Base-by-base conservation (phyloP, 306 rosid species). In the Prunus salicina region DNA sequence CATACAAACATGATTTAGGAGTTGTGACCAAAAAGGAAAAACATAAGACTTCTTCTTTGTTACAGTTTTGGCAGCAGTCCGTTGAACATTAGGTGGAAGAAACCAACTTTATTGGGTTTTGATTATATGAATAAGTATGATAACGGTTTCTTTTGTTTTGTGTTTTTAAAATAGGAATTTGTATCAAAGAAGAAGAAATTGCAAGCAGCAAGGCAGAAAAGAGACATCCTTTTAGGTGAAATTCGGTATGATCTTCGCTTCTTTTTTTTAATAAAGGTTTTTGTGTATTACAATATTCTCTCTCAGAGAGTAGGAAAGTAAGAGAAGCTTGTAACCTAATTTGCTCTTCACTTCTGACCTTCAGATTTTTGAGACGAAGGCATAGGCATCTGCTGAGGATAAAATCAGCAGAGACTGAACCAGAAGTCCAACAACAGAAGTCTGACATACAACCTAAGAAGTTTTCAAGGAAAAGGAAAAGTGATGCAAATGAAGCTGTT, bases 351-450 rank as follows among this genome's bases (percentile, higher is more conserved):
- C 6, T 27, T 49, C 53, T 41, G 52, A 4, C 32, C 27, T 75
- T 77, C 81, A 88, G 97, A 76, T 88, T 89, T 84, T 80, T 89
- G 82, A 86, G 90, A 76, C 76, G 71, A 64, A 87, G 86, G 25
- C 82, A 56, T 11, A 62, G 10, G 7, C 43, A 81, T 80, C 62
- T 89, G 27, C 70, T 64, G 78, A 82, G 82, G 56, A 43, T 45
- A 63, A 84, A 78, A 16, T 28, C 41, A 61, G 57, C 60, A 56
- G 61, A 80, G 78, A 72, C 41, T 32, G 82, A 78, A 80, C 58
- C 47, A 34, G 72, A 84, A 58, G 13, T 45, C 64, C 52, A 52
- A 25, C 20, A 34, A 46, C 80, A 57, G 47, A 79, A 80, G 56
- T 80, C 72, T 57, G 34, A 81, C 70, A 46, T 38, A 43, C 28